These are phyloP conservation scores for Aspergillus biplanus DNA, from an alignment of 495 filamentous ascomycete genomes.

Conservation along the genomic window DNA sequence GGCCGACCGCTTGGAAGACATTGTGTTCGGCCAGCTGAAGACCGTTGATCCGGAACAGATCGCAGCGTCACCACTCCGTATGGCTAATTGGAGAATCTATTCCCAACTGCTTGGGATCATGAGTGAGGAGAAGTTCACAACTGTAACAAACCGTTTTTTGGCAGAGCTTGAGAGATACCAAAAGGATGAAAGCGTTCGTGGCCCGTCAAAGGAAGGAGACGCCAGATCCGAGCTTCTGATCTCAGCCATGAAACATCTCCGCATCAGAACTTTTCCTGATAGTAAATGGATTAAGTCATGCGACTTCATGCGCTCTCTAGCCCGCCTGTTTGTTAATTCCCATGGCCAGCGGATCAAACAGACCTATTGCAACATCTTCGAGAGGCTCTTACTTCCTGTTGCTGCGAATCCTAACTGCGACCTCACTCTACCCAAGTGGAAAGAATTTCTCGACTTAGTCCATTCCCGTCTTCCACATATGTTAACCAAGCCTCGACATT, in stretches of 20 bases:
- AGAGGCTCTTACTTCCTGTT: conserved; percentile 84
- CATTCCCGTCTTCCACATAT: conserved; percentile 77
- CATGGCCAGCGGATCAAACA: conserved; percentile 89
- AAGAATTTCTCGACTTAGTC: conserved; percentile 75
- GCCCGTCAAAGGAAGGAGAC: conserved; percentile 69
- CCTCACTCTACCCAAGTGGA: conserved; percentile 80
- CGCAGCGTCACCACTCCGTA: conserved; percentile 73
- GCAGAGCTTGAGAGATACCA: conserved; percentile 76
- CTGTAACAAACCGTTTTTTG: conserved; percentile 80
- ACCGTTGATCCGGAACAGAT: conserved; percentile 84
- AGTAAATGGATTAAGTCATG: conserved; percentile 82
- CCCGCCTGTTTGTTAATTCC: conserved; percentile 77
- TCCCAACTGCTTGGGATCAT: conserved; percentile 90
- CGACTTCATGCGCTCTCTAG: conserved; percentile 80
- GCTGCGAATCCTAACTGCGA: conserved; percentile 75
- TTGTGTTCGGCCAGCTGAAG: conserved; percentile 91
- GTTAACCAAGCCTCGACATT: conserved; percentile 88
- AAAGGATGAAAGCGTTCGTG: conserved; percentile 69
- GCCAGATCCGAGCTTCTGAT: conserved; percentile 81
- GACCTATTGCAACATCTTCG: conserved; percentile 89
- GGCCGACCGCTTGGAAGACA: conserved; percentile 87
- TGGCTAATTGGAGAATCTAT: conserved; percentile 95
- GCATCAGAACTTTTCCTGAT: conserved; percentile 68
- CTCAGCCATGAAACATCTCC: conserved; percentile 86
- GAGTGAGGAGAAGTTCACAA: conserved; percentile 87